Conservation (phyloP, 345 rosid species). For the Camelina laxa region DNA sequence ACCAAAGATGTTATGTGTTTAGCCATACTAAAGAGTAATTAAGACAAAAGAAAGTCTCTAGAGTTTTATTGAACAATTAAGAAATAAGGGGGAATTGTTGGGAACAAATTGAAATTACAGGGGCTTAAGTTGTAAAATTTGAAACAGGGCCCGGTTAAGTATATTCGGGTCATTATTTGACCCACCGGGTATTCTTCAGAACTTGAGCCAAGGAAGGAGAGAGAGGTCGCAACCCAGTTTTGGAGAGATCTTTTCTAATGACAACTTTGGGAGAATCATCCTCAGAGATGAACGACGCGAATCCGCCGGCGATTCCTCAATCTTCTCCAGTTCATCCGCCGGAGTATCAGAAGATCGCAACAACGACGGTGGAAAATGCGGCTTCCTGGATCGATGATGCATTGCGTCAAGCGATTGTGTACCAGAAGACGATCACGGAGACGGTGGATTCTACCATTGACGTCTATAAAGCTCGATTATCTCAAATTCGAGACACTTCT, state of each 20-base stretch:
- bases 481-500: slow-evolving; percentile 64
- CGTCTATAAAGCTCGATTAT: slow-evolving; percentile 59
- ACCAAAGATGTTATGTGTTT: background rate
- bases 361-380: slow-evolving; percentile 54
- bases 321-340: slow-evolving; percentile 15
- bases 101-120: background rate
- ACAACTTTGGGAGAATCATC: slow-evolving; percentile 55
- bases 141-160: slow-evolving; percentile 31
- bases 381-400: slow-evolving; percentile 79
- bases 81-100: background rate
- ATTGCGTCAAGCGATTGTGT: slow-evolving; percentile 61
- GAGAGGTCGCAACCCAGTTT: background rate
- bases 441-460: slow-evolving; percentile 55
- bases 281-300: slow-evolving; percentile 43
- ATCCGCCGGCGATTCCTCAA: slow-evolving; percentile 11
- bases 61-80: background rate
- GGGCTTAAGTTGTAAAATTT: background rate
- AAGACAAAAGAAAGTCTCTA: background rate
- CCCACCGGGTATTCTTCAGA: slow-evolving; percentile 11
- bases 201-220: slow-evolving; percentile 2
- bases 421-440: slow-evolving; percentile 57
- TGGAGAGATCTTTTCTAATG: slow-evolving; percentile 44
- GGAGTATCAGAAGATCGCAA: slow-evolving; percentile 41
- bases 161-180: slow-evolving; percentile 34
- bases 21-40: background rate